A percentile compares a stretch with the other conserved stretches of the same genome.
Conservation (phyloP, 1,284 basidiomycete genomes). For the Marasmius sp. region DNA sequence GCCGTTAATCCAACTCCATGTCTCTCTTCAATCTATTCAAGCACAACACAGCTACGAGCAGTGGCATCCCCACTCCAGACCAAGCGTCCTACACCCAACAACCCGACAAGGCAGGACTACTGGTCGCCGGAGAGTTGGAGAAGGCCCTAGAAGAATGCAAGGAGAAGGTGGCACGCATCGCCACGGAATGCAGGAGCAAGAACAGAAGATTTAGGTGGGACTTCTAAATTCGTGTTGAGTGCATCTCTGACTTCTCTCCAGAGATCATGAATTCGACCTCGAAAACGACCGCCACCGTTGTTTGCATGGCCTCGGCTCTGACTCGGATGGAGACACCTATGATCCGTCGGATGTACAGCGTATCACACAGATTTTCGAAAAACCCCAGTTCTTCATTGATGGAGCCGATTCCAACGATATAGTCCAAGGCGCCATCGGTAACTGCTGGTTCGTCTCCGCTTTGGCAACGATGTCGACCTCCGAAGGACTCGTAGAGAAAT, state of each 20-base stretch:
- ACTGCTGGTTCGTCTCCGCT: slow-evolving; percentile 55
- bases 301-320: slow-evolving; percentile 36
- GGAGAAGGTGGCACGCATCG: slow-evolving; percentile 22
- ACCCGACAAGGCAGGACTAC: slow-evolving; percentile 19
- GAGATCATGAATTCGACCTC: slow-evolving; percentile 54
- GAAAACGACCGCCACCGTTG: slow-evolving; percentile 43
- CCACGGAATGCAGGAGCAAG: slow-evolving; percentile 24
- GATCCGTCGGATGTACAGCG: slow-evolving; percentile 41
- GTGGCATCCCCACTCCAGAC: background rate
- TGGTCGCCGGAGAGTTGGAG: slow-evolving; percentile 27
- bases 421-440: slow-evolving; percentile 40
- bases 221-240: background rate
- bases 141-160: slow-evolving; percentile 26
- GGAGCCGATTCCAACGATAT: slow-evolving; percentile 39
- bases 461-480: slow-evolving; percentile 40
- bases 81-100: slow-evolving; percentile 11
- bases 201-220: slow-evolving; percentile 24
- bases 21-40: slow-evolving; percentile 13
- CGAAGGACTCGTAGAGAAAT: slow-evolving; percentile 44
- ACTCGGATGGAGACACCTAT: slow-evolving; percentile 24
- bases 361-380: slow-evolving; percentile 44
- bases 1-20: background rate
- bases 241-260: slow-evolving; percentile 14
- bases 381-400: slow-evolving; percentile 43
- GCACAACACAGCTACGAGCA: background rate